A percentile compares a stretch with the other conserved stretches of the same genome.
These are phyloP conservation scores for Termitomyces sp. DNA, from an alignment of 768 basidiomycete genomes.

Conservation along the genomic window DNA sequence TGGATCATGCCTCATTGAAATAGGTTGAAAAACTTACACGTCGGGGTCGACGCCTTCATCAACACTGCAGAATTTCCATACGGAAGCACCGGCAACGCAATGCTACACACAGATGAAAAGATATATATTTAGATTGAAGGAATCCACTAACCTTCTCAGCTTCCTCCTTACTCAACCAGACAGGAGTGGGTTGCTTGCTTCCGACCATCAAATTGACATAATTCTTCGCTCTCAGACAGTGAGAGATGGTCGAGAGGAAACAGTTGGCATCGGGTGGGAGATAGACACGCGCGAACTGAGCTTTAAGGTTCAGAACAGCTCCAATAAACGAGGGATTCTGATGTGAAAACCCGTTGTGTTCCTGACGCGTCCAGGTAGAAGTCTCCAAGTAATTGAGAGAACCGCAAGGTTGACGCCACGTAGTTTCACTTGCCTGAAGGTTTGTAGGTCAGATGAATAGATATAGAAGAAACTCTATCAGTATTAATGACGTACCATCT, in stretches of 20 bases:
- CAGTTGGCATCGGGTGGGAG: slow-evolving; percentile 90
- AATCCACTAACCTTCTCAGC: slow-evolving; percentile 48
- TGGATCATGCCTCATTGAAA: not conserved
- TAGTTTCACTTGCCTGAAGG: slow-evolving; percentile 45
- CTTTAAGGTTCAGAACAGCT: slow-evolving; percentile 76
- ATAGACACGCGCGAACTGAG: slow-evolving; percentile 67
- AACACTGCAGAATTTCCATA: slow-evolving; percentile 80
- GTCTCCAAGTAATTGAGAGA: slow-evolving; percentile 87
- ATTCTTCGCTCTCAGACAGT: slow-evolving; percentile 79
- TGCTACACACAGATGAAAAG: slow-evolving; percentile 35
- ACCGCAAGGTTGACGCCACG: slow-evolving; percentile 66
- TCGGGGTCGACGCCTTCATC: slow-evolving; percentile 70
- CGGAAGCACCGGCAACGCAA: slow-evolving; percentile 81
- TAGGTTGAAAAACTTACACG: slow-evolving; percentile 39
- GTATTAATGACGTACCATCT: slow-evolving; percentile 48
- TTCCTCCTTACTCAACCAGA: slow-evolving; percentile 75
- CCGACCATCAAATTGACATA: slow-evolving; percentile 88
- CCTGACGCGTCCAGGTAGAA: slow-evolving; percentile 79
- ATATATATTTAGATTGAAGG: not conserved
- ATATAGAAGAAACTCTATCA: not conserved
- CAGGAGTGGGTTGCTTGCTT: slow-evolving; percentile 75
- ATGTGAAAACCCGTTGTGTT: slow-evolving; percentile 88
- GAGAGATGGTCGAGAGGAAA: slow-evolving; percentile 75
- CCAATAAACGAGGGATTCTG: slow-evolving; percentile 85
- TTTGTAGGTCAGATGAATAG: not conserved